A percentile compares a stretch with the other conserved stretches of the same genome.
Evolutionary conservation across 257 asterid species (phyloP).

Genomic region (Cruciata laevipes): DNA sequence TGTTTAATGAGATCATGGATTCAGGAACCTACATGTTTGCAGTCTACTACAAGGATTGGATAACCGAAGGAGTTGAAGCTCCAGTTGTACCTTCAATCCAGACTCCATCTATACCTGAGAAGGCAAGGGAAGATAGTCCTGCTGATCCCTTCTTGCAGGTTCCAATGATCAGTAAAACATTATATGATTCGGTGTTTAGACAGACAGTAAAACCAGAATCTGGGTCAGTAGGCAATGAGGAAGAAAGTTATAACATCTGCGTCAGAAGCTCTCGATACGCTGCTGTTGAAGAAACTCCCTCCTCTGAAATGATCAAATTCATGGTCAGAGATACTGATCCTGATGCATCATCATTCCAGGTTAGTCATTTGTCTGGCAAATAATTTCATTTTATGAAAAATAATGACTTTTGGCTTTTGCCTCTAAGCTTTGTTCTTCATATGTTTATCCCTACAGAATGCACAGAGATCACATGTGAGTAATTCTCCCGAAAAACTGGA

Average conservation of each 20-base stretch:
- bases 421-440: neutral
- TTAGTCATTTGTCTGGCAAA: constrained; percentile 26
- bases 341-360: constrained; percentile 28
- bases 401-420: no score
- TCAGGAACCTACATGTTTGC: constrained; percentile 53
- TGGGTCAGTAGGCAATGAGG: constrained; percentile 26
- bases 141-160: constrained; percentile 36
- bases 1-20: constrained; percentile 51
- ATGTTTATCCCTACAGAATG: constrained; percentile 21
- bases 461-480: constrained; percentile 15
- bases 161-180: constrained; percentile 51
- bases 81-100: constrained; percentile 45
- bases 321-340: constrained; percentile 22
- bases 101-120: constrained; percentile 37
- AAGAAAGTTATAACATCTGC: constrained; percentile 30
- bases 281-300: constrained; percentile 39
- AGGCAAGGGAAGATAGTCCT: constrained; percentile 33
- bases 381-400: neutral
- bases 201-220: constrained; percentile 31
- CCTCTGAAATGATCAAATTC: constrained; percentile 25
- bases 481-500: constrained; percentile 22
- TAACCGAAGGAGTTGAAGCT: constrained; percentile 52
- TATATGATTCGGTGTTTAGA: constrained; percentile 54
- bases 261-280: constrained; percentile 39
- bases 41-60: constrained; percentile 72